A percentile compares a stretch with the other conserved stretches of the same genome.
phyloP scores from a whole-genome alignment of 805 yeast species.

The Lipomyces sp. region DNA sequence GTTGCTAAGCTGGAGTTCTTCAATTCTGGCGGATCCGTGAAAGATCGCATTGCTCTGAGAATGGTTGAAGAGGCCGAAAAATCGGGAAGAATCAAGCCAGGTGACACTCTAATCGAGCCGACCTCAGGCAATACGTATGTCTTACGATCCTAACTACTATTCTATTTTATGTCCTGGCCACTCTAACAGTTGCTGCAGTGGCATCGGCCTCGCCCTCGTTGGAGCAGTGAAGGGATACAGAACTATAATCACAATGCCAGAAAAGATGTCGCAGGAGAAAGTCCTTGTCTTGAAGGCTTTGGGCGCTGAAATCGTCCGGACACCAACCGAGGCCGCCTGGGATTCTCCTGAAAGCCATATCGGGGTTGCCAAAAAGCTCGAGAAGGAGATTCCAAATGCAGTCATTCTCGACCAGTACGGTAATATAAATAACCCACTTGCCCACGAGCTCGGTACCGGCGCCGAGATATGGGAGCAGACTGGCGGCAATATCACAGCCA shows the following conservation, averaged over 20 bases:
- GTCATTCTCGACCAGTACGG: constrained; percentile 83
- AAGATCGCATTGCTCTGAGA: constrained; percentile 84
- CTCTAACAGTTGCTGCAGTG: constrained; percentile 44
- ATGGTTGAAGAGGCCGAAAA: constrained; percentile 87
- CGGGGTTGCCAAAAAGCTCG: constrained; percentile 81
- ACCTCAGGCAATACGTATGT: constrained; percentile 78
- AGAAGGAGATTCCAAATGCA: constrained; percentile 82
- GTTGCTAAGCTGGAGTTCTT: constrained; percentile 80
- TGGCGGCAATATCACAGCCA: constrained; percentile 67
- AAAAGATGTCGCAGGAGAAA: constrained; percentile 89
- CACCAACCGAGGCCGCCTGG: constrained; percentile 93
- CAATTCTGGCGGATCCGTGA: constrained; percentile 89
- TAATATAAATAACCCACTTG: constrained; percentile 77
- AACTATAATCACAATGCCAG: constrained; percentile 86
- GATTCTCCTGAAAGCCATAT: constrained; percentile 90
- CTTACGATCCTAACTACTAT: background rate
- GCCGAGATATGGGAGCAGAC: constrained; percentile 84
- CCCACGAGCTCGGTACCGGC: constrained; percentile 85
- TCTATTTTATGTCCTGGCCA: background rate
- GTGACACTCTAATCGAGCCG: constrained; percentile 79
- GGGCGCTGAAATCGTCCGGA: constrained; percentile 89
- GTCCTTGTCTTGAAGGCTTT: constrained; percentile 85
- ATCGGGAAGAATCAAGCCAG: constrained; percentile 79
- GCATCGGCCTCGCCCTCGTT: constrained; percentile 83
- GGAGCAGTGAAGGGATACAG: constrained; percentile 89